phyloP scores from a whole-genome alignment of 2,329 filamentous ascomycete species.

The Colletotrichum lupini region DNA sequence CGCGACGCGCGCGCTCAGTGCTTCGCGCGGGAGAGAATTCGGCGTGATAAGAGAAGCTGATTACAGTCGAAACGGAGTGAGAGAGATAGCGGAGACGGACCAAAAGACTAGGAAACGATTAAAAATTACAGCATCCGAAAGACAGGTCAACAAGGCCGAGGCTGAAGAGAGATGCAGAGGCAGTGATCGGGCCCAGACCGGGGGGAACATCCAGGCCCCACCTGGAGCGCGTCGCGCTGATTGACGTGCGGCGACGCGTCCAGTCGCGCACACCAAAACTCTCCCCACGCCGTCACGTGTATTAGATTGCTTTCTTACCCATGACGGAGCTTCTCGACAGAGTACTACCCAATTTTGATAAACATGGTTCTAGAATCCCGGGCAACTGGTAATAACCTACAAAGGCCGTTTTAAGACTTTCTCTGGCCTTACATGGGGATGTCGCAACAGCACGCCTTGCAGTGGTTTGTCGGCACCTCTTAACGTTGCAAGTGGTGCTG shows the following conservation, averaged over 20 bases:
- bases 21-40: background rate
- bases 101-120: background rate
- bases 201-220: background rate
- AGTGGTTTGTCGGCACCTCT: background rate
- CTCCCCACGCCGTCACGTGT: slow-evolving; percentile 5
- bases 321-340: background rate
- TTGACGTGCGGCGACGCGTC: slow-evolving; percentile 7
- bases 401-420: background rate
- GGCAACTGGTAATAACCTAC: background rate
- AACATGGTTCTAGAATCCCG: too few species aligned
- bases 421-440: background rate
- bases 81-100: background rate
- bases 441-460: background rate
- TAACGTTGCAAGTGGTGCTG: background rate
- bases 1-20: slow-evolving; percentile 6
- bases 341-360: too few species aligned
- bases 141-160: background rate
- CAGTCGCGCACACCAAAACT: background rate
- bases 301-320: too few species aligned
- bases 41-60: background rate
- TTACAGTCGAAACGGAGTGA: background rate
- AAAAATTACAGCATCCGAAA: background rate
- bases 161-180: background rate
- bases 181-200: background rate
- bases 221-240: background rate